A percentile compares a stretch with the other conserved stretches of the same genome.
Evolutionary conservation across 2,329 filamentous ascomycete genomes (phyloP).

Genomic region (Fusarium chaquense): DNA sequence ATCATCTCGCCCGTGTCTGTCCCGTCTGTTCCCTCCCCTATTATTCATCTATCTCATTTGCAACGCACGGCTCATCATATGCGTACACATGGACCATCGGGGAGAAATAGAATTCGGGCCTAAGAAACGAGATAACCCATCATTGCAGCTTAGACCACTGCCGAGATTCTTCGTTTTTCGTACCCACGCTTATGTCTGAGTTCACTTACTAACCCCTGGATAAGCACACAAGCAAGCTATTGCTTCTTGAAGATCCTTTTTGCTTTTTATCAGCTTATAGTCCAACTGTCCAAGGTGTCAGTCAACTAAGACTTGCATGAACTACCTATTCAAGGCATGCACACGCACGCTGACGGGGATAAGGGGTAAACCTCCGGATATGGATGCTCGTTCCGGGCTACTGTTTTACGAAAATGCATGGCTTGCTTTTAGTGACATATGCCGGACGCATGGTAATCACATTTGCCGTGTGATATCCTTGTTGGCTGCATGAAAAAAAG

Average conservation of each 20-base stretch:
- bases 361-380: neutral
- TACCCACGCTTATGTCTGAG: neutral
- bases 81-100: neutral
- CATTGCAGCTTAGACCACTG: neutral
- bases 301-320: conserved; percentile 24
- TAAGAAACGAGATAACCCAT: neutral
- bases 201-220: neutral
- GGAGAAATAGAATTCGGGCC: neutral
- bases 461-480: conserved; percentile 19
- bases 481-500: conserved; percentile 15
- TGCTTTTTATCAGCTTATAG: conserved; percentile 13
- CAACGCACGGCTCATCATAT: neutral
- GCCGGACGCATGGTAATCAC: conserved; percentile 23
- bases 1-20: neutral
- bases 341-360: conserved; percentile 14
- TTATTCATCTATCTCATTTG: neutral
- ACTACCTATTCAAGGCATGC: conserved; percentile 3
- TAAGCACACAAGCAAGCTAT: neutral
- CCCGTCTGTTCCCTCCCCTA: neutral
- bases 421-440: conserved; percentile 18
- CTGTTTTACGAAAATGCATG: conserved; percentile 10
- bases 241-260: conserved; percentile 8
- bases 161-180: neutral
- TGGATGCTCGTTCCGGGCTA: conserved; percentile 4
- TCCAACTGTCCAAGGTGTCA: neutral